A percentile compares a stretch with the other conserved stretches of the same genome.
phyloP scores from a whole-genome alignment of 164 flowering plant genomes.

The Liquidambar formosana region DNA sequence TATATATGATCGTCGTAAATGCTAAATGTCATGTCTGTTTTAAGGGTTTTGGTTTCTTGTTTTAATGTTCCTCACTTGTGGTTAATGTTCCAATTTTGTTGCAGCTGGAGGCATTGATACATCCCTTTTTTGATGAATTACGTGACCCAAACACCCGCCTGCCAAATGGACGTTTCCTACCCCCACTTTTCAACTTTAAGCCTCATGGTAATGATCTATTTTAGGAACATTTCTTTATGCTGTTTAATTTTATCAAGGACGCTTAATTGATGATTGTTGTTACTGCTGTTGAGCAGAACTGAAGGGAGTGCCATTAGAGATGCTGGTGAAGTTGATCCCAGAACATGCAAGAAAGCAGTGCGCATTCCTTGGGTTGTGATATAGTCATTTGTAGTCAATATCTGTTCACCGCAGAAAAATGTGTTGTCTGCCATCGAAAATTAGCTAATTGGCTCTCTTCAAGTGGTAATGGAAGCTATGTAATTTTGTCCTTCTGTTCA shows the following conservation, averaged over 20 bases:
- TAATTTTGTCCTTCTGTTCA: not conserved
- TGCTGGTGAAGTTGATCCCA: conserved; percentile 64
- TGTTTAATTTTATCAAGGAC: too few species aligned
- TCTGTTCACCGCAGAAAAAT: conserved; percentile 13
- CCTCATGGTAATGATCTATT: conserved; percentile 50
- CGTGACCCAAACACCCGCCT: conserved; percentile 71
- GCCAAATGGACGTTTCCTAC: conserved; percentile 74
- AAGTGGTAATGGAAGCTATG: conserved; percentile 6
- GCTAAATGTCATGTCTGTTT: too few species aligned
- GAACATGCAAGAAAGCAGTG: conserved; percentile 85
- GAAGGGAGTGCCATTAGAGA: conserved; percentile 58
- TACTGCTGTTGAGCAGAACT: conserved; percentile 42
- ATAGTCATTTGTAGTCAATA: not conserved
- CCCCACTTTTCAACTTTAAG: conserved; percentile 77
- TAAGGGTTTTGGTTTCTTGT: too few species aligned
- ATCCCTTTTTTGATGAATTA: conserved; percentile 79
- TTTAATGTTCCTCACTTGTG: too few species aligned
- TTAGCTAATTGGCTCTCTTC: conserved; percentile 13
- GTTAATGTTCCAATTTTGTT: not conserved
- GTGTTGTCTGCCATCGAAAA: too few species aligned
- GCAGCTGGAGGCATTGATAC: conserved; percentile 72
- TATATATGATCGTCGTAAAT: too few species aligned
- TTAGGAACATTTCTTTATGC: not conserved
- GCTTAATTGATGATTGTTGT: not conserved
- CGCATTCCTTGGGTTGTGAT: conserved; percentile 56